Conservation (phyloP, 2,329 filamentous ascomycete species). For the Penicillium concentricum region DNA sequence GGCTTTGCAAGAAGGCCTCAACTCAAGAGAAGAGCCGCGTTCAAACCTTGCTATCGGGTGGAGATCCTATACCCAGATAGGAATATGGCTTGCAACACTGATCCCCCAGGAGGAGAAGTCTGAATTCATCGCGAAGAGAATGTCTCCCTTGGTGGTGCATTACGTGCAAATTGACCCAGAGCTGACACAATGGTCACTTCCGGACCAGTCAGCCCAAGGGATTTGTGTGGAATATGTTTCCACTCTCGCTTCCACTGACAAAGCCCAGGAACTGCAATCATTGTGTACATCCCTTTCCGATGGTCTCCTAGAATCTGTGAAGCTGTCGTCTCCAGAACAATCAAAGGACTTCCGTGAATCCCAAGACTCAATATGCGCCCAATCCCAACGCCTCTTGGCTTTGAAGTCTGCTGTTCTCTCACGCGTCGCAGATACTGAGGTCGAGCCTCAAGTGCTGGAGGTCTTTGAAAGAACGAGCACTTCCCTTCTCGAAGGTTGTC, state of each 20-base stretch:
- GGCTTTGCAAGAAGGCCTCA: conserved; percentile 69
- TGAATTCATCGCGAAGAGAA: conserved; percentile 47
- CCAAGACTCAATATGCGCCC: conserved; percentile 65
- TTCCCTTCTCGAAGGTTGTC: conserved; percentile 48
- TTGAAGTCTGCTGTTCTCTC: conserved; percentile 48
- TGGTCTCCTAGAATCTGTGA: conserved; percentile 64
- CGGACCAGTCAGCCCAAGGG: conserved; percentile 36
- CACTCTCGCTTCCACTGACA: conserved; percentile 38
- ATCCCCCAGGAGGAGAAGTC: conserved; percentile 50
- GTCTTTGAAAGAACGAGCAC: conserved; percentile 38
- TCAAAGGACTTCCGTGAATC: conserved; percentile 74
- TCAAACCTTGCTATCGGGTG: conserved; percentile 69
- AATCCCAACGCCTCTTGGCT: conserved; percentile 67
- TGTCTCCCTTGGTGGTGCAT: conserved; percentile 55
- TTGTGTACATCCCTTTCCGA: conserved; percentile 65
- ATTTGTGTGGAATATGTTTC: conserved; percentile 43
- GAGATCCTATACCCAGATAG: conserved; percentile 69
- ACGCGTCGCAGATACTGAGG: conserved; percentile 23
- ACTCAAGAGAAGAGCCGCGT: conserved; percentile 70
- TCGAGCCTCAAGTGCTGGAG: conserved; percentile 28
- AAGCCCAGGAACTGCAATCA: conserved; percentile 52
- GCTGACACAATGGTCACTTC: conserved; percentile 52
- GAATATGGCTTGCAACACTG: conserved; percentile 53
- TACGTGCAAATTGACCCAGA: conserved; percentile 52
- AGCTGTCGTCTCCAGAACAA: conserved; percentile 75